Percentiles rank a stretch among this genome's conserved stretches.
Evolutionary conservation across 2,329 filamentous ascomycete genomes (phyloP).

Genomic region (Colletotrichum sp.): DNA sequence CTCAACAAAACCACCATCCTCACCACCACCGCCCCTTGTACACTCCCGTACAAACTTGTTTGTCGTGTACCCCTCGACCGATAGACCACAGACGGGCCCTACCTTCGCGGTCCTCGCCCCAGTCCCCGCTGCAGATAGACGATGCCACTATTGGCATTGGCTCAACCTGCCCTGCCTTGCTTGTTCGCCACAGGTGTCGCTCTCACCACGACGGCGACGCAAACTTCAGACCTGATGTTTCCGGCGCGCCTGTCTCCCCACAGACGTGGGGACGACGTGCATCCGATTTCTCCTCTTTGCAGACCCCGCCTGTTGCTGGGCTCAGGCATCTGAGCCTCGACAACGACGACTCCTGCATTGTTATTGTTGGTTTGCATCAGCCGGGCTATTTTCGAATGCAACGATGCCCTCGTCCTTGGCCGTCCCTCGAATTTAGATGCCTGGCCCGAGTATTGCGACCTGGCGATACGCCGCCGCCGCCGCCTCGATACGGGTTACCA

Average conservation of each 20-base stretch:
- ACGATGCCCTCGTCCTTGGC: neutral
- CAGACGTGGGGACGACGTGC: slow-evolving; percentile 16
- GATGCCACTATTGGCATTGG: slow-evolving; percentile 13
- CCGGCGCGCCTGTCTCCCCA: slow-evolving; percentile 14
- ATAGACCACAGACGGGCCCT: neutral
- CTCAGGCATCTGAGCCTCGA: neutral
- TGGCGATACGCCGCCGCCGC: neutral
- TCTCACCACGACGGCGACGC: neutral
- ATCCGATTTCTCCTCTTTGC: slow-evolving; percentile 19
- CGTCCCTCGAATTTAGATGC: neutral
- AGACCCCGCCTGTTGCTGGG: slow-evolving; percentile 15
- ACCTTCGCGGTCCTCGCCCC: neutral
- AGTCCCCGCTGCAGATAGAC: slow-evolving; percentile 12
- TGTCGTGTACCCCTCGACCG: neutral
- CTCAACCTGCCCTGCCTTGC: neutral
- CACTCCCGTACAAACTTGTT: neutral
- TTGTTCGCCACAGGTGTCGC: neutral
- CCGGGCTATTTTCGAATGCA: neutral
- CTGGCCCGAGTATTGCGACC: neutral
- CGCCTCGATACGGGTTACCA: neutral
- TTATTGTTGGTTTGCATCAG: slow-evolving; percentile 6
- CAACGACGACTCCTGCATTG: neutral
- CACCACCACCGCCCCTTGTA: neutral
- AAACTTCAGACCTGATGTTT: neutral
- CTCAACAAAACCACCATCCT: slow-evolving; percentile 8